Percentiles rank a stretch among this genome's conserved stretches.
phyloP scores from a whole-genome alignment of 305 asterid genomes.

The Andrographis paniculata region DNA sequence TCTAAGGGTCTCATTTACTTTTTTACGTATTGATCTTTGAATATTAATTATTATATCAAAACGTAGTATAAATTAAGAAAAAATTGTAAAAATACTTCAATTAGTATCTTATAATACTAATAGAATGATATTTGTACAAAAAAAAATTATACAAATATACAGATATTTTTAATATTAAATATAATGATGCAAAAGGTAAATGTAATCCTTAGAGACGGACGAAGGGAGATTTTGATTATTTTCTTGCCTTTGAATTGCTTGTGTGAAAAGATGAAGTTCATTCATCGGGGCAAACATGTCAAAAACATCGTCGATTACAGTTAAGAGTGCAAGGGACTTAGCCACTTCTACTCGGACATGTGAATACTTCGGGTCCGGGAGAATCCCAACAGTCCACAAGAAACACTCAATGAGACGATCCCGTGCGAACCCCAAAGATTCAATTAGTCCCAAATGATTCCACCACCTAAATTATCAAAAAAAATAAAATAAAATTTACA shows the following conservation, averaged over 20 bases:
- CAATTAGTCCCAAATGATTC: slow-evolving; percentile 37
- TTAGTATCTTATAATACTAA: too few relatives aligned
- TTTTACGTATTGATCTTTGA: too few relatives aligned
- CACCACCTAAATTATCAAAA: slow-evolving; percentile 33
- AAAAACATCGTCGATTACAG: slow-evolving; percentile 43
- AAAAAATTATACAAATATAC: too few relatives aligned
- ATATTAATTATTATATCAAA: too few relatives aligned
- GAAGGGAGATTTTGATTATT: too few relatives aligned
- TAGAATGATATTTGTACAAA: too few relatives aligned
- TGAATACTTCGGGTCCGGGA: slow-evolving; percentile 42
- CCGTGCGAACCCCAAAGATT: slow-evolving; percentile 33
- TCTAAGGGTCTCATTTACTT: too few relatives aligned
- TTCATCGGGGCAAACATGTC: slow-evolving; percentile 44
- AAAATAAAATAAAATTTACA: not conserved
- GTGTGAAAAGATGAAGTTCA: slow-evolving; percentile 36
- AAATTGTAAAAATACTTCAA: too few relatives aligned
- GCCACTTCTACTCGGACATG: slow-evolving; percentile 32
- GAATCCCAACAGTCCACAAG: slow-evolving; percentile 44
- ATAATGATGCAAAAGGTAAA: too few relatives aligned
- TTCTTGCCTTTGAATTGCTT: slow-evolving; percentile 34
- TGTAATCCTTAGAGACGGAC: too few relatives aligned
- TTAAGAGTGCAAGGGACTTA: slow-evolving; percentile 28
- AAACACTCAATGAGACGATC: slow-evolving; percentile 41
- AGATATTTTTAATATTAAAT: too few relatives aligned
- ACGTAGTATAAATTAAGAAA: too few relatives aligned